phyloP scores from a whole-genome alignment of 2,329 filamentous ascomycete species.

The Arthroderma sp. region DNA sequence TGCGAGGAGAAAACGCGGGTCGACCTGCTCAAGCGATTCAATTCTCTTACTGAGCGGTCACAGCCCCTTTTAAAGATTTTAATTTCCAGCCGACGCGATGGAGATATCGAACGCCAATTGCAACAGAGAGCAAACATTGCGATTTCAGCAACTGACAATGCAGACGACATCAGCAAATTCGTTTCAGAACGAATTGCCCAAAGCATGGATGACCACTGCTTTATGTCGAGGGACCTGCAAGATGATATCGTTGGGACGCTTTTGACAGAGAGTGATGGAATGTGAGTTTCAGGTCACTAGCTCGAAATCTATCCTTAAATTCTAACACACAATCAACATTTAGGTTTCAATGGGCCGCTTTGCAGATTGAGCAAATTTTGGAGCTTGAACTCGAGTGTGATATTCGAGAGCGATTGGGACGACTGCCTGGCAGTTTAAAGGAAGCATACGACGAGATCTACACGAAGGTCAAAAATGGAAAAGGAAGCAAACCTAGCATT shows the following conservation, averaged over 20 bases:
- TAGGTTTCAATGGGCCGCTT: constrained; percentile 23
- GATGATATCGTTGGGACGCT: constrained; percentile 13
- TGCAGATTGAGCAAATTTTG: constrained; percentile 20
- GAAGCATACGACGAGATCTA: constrained; percentile 20
- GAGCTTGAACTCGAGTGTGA: constrained; percentile 10
- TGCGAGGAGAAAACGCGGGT: constrained; percentile 1
- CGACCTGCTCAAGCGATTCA: constrained; percentile 1
- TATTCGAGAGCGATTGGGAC: constrained; percentile 16
- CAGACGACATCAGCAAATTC: constrained; percentile 18
- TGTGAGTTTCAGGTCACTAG: constrained; percentile 13
- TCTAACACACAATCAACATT: not conserved
- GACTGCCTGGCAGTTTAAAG: constrained; percentile 18
- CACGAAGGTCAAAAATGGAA: constrained; percentile 7
- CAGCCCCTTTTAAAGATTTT: constrained; percentile 3
- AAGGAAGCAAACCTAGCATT: constrained; percentile 8
- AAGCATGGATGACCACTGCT: constrained; percentile 9
- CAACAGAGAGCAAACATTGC: constrained; percentile 4
- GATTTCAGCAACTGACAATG: constrained; percentile 16
- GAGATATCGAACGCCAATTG: constrained; percentile 6
- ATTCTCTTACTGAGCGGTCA: not conserved
- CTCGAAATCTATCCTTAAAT: not conserved
- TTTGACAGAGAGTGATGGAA: constrained; percentile 15
- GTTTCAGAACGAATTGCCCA: constrained; percentile 14
- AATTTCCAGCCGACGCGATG: constrained; percentile 8
- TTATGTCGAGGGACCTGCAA: constrained; percentile 9